phyloP scores from a whole-genome alignment of 805 yeast genomes.

The Wickerhamomyces bisporus region DNA sequence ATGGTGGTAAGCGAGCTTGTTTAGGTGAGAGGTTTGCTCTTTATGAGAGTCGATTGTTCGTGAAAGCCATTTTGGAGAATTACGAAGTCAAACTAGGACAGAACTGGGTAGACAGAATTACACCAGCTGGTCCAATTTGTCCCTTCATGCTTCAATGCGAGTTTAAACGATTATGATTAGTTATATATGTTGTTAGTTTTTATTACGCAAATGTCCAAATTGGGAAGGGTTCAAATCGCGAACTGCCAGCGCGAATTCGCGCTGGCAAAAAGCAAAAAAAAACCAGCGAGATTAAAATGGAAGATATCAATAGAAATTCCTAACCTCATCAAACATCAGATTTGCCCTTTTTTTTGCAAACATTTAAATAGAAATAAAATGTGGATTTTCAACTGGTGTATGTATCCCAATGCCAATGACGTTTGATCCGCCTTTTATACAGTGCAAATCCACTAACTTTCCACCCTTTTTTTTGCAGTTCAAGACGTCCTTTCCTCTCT shows the following conservation, averaged over 20 bases:
- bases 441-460: background rate
- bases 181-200: too few species aligned
- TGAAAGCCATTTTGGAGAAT: conserved; percentile 31
- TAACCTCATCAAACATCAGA: background rate
- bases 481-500: conserved; percentile 67
- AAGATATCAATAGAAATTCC: too few species aligned
- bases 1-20: conserved; percentile 57
- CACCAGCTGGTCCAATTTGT: conserved; percentile 56
- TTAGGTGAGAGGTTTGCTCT: conserved; percentile 56
- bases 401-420: conserved; percentile 22
- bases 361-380: conserved; percentile 15
- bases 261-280: too few species aligned
- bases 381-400: conserved; percentile 46
- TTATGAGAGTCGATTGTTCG: conserved; percentile 35
- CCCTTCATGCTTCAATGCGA: conserved; percentile 35
- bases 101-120: conserved; percentile 42
- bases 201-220: too few species aligned
- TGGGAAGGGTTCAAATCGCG: too few species aligned
- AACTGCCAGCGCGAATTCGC: too few species aligned
- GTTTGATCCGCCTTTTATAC: background rate
- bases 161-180: conserved; percentile 13
- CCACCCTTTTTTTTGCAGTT: conserved; percentile 5
- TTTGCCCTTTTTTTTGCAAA: background rate
- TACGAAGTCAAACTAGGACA: conserved; percentile 35
- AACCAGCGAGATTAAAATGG: too few species aligned